Evolutionary conservation across 148 eudicot genomes (phyloP), one percentile per base, ranked within the genome.

Genomic region (Spergularia marina): DNA sequence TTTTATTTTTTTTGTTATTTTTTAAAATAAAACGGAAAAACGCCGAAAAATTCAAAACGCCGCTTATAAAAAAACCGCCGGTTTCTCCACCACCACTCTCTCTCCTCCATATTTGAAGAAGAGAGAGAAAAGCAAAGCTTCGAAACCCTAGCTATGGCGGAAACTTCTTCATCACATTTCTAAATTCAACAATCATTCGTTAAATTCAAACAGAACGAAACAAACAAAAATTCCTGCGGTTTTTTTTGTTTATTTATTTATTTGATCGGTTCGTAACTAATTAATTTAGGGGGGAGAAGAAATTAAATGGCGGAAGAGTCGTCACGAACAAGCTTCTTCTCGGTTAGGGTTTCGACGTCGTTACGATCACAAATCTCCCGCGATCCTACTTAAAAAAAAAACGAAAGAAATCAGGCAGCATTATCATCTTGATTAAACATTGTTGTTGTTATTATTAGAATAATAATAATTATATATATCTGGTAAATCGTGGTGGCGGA

Each of bases 301-400:
- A 15, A 51, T 2, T 30, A 70, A 74, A 83, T 85, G 82, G 83
- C 74, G 16, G 82, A 53, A 8, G 61, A 53, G 13, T 73, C 17
- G 13, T 73, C 17, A 25, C 49, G 74, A 18, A 64, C 56, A 40
- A 72, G 41, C 4, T 58, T 77, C 44, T 65, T 71, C 55, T 58
- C 74, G 30, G 76, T 79, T 82, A 83, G 87, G 84, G 85, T 81
- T 86, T 79, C 70, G 12, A 73, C 61, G 18, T 58, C 66, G 21
- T 30, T 60, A 68, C 80, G 83, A 83, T 83, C 88, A 56, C 82
- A 72, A 82, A 82, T 83, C 87, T 79, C 83, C 16, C 62, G 71
- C 40, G 74, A 68, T 20, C 84, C 86, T n/a, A 78, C 83, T 18
- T 85, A 83, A 79, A 23, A 23, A 23, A 83, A 79, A 23, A 23